These are phyloP conservation scores for Asterophora lycoperdoides DNA, from an alignment of 768 basidiomycete species.

Conservation along the genomic window DNA sequence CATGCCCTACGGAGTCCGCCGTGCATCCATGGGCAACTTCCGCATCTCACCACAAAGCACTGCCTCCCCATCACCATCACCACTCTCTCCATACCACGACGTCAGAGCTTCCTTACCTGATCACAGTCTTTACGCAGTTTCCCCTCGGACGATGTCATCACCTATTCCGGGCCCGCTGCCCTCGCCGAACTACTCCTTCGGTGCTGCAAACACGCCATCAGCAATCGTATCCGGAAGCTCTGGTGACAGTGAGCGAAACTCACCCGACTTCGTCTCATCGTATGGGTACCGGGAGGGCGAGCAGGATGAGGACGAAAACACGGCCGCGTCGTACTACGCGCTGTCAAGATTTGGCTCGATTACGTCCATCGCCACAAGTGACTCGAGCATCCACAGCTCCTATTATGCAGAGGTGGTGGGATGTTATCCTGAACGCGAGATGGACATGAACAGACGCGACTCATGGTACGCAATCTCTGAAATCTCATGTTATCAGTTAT, in stretches of 20 bases:
- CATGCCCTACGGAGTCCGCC: constrained; percentile 35
- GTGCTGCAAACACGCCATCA: constrained; percentile 51
- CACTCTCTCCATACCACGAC: constrained; percentile 38
- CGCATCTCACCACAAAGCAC: constrained; percentile 31
- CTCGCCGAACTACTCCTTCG: constrained; percentile 60
- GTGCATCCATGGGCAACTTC: constrained; percentile 39
- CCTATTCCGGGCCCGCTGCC: constrained; percentile 57
- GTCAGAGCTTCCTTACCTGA: constrained; percentile 47
- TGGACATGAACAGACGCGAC: constrained; percentile 28
- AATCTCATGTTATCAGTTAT: constrained; percentile 15
- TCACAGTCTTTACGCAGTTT: constrained; percentile 43
- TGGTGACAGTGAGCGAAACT: constrained; percentile 47
- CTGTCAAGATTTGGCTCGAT: constrained; percentile 60
- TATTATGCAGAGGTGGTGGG: constrained; percentile 44
- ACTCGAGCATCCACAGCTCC: constrained; percentile 50
- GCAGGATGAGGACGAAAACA: constrained; percentile 48
- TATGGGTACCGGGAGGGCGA: constrained; percentile 47
- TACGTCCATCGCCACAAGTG: constrained; percentile 56
- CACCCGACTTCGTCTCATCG: constrained; percentile 47
- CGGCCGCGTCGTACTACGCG: constrained; percentile 44
- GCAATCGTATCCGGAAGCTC: constrained; percentile 46
- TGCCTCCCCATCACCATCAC: constrained; percentile 39
- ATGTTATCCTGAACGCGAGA: constrained; percentile 28
- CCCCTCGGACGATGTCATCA: constrained; percentile 40
- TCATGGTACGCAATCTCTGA: constrained; percentile 34